Evolutionary conservation across 768 basidiomycete species (phyloP).

Genomic region (Rhizopogon sp.): DNA sequence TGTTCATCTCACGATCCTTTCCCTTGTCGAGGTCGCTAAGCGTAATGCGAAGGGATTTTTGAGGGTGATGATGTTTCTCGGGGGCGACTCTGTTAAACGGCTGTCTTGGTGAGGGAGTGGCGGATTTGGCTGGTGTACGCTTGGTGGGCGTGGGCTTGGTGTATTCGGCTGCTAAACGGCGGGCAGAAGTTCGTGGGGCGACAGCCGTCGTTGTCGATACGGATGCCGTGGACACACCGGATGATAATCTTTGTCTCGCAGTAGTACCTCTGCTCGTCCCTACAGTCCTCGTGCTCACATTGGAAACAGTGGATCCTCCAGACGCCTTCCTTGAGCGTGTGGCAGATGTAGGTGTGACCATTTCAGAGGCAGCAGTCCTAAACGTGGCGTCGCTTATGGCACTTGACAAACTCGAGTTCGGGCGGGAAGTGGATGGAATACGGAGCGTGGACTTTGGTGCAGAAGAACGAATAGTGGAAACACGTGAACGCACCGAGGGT

Average conservation of each 20-base stretch:
- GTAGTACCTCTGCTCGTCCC: conserved; percentile 14
- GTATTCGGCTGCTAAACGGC: conserved; percentile 17
- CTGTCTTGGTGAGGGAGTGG: conserved; percentile 3
- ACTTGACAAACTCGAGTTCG: conserved; percentile 23
- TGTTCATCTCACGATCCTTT: not conserved
- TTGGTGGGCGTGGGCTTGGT: conserved; percentile 16
- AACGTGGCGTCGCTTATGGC: conserved; percentile 27
- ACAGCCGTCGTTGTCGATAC: not conserved
- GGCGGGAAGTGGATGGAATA: conserved; percentile 25
- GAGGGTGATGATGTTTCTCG: conserved; percentile 3
- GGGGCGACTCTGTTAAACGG: conserved; percentile 2
- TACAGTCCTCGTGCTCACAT: conserved; percentile 24
- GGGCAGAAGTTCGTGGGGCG: conserved; percentile 16
- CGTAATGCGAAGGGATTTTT: not conserved
- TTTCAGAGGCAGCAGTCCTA: conserved; percentile 25
- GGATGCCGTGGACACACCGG: conserved; percentile 21
- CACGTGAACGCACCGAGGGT: conserved; percentile 15
- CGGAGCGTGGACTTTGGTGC: conserved; percentile 22
- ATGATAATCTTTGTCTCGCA: conserved; percentile 18
- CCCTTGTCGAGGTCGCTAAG: conserved; percentile 1
- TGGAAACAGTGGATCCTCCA: conserved; percentile 25
- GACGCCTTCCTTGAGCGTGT: conserved; percentile 25
- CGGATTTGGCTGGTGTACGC: not conserved
- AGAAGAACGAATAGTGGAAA: conserved; percentile 23
- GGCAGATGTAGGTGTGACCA: conserved; percentile 23